Conservation (phyloP, 805 yeast genomes). For the Pichia pseudocactophila region DNA sequence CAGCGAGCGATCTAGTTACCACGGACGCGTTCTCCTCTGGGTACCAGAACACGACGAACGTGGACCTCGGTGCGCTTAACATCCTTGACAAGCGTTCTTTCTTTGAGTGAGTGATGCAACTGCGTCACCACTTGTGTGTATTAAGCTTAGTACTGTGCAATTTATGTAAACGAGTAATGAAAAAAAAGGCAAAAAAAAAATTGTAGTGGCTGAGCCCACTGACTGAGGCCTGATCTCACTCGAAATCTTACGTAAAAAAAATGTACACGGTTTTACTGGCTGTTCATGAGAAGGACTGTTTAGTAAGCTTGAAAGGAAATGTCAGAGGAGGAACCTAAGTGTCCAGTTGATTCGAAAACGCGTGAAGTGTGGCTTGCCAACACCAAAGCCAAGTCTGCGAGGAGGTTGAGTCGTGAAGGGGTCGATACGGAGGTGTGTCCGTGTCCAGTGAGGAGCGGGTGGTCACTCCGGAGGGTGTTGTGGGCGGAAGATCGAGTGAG, state of each 20-base stretch:
- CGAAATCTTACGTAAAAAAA: background rate
- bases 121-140: background rate
- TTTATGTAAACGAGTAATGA: no score
- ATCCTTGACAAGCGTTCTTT: background rate
- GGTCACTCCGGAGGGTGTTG: conserved; percentile 14
- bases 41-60: background rate
- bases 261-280: background rate
- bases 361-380: conserved; percentile 45
- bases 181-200: no score
- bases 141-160: no score
- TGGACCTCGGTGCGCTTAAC: background rate
- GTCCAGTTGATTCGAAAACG: conserved; percentile 65
- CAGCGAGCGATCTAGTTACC: no score
- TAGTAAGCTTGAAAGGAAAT: no score
- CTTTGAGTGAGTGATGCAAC: background rate
- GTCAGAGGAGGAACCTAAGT: conserved; percentile 28
- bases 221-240: no score
- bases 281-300: background rate
- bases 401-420: no score
- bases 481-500: conserved; percentile 14
- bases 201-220: no score
- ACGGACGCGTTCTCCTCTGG: background rate
- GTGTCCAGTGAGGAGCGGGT: background rate
- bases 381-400: no score
- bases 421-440: background rate